phyloP scores from a whole-genome alignment of 2,329 filamentous ascomycete species.

The Penicillium concentricum region DNA sequence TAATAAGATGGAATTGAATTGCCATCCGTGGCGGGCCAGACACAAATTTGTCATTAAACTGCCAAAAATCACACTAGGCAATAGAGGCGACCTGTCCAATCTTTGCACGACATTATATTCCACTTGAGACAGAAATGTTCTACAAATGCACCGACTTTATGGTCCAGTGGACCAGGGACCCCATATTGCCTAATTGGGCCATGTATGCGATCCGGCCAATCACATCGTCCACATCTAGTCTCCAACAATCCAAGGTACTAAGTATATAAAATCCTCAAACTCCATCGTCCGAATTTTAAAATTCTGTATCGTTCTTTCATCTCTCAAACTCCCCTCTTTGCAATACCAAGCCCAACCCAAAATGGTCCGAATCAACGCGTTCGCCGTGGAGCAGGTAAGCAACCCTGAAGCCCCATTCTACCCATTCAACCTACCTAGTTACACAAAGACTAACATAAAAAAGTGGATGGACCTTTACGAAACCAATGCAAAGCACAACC shows the following conservation, averaged over 20 bases:
- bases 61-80: not conserved
- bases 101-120: not conserved
- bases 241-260: not conserved
- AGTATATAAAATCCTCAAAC: constrained; percentile 1
- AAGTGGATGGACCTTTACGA: constrained; percentile 60
- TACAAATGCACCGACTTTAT: not conserved
- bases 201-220: constrained; percentile 21
- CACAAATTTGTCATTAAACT: not conserved
- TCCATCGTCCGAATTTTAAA: not conserved
- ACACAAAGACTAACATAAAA: not conserved
- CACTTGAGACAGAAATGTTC: not conserved
- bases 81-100: not conserved
- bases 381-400: constrained; percentile 22
- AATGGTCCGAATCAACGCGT: constrained; percentile 22
- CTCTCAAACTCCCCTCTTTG: not conserved
- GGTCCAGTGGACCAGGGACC: not conserved
- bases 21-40: not conserved
- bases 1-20: not conserved
- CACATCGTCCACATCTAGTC: not conserved
- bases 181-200: constrained; percentile 11
- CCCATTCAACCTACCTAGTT: not conserved
- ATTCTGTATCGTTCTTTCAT: not conserved
- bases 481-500: constrained; percentile 59
- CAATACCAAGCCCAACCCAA: not conserved
- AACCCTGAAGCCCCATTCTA: not conserved